phyloP scores from a whole-genome alignment of 2,329 filamentous ascomycete genomes.

The Arthrobotrys sphaeroides region DNA sequence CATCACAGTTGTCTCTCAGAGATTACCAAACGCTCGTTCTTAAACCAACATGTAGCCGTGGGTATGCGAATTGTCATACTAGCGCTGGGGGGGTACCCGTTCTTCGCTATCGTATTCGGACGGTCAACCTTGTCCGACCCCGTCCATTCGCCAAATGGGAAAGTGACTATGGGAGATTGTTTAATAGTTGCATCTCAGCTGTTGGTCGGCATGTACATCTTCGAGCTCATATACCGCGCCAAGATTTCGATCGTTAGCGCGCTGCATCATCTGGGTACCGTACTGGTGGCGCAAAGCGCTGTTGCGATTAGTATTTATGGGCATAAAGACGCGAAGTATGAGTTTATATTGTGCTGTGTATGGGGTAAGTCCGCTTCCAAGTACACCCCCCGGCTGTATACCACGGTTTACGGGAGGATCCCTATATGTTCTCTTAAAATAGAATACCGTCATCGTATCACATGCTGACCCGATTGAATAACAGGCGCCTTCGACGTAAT shows the following conservation, averaged over 20 bases:
- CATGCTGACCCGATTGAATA: neutral
- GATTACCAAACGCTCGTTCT: constrained; percentile 6
- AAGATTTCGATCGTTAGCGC: constrained; percentile 21
- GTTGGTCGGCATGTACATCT: constrained; percentile 34
- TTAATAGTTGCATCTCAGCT: constrained; percentile 20
- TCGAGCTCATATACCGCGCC: constrained; percentile 25
- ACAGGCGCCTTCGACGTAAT: constrained; percentile 35
- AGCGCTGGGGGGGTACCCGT: constrained; percentile 23
- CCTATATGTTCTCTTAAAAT: too few relatives aligned
- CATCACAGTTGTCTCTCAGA: neutral
- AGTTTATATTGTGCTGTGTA: constrained; percentile 39
- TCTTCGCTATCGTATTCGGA: constrained; percentile 30
- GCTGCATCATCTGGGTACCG: constrained; percentile 37
- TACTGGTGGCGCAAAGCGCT: constrained; percentile 14
- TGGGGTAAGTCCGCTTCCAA: constrained; percentile 45
- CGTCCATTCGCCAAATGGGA: neutral
- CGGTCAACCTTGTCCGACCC: neutral
- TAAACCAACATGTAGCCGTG: constrained; percentile 34
- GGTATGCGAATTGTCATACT: constrained; percentile 9
- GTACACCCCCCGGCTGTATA: neutral
- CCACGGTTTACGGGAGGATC: neutral
- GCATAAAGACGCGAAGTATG: constrained; percentile 19
- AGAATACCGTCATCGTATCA: too few relatives aligned
- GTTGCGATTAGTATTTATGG: constrained; percentile 40
- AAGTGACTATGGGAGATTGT: constrained; percentile 22